Conservation (phyloP, 192 early-diverging fungal species). For the Coemansia sp. region DNA sequence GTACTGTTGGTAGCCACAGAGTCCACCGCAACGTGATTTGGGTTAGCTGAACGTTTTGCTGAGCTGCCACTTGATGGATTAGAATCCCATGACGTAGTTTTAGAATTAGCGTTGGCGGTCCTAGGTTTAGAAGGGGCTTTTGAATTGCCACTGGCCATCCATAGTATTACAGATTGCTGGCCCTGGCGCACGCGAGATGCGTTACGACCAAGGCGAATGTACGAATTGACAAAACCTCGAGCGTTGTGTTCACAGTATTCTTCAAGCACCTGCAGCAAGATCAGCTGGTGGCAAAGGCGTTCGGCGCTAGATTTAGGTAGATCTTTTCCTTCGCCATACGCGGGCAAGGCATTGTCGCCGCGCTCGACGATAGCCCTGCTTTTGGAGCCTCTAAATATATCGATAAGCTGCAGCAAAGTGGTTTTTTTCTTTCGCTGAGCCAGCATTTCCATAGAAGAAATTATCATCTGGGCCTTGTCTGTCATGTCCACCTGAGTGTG, state of each 20-base stretch:
- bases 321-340: constrained; percentile 59
- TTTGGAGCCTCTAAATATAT: constrained; percentile 74
- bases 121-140: constrained; percentile 8
- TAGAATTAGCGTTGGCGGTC: background rate
- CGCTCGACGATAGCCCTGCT: constrained; percentile 52
- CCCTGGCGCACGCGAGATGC: constrained; percentile 52
- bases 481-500: constrained; percentile 56
- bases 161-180: constrained; percentile 48
- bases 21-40: background rate
- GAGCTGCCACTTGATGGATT: constrained; percentile 1
- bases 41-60: constrained; percentile 1
- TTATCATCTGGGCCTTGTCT: constrained; percentile 50
- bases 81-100: constrained; percentile 4
- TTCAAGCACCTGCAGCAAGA: constrained; percentile 59
- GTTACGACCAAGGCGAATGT: constrained; percentile 58
- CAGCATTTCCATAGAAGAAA: constrained; percentile 53
- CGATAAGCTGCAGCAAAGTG: constrained; percentile 68
- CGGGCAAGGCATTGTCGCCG: constrained; percentile 53
- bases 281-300: constrained; percentile 69
- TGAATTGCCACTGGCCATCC: constrained; percentile 25
- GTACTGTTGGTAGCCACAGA: constrained; percentile 26
- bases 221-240: constrained; percentile 61
- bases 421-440: constrained; percentile 48
- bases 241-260: constrained; percentile 62
- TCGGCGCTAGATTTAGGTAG: constrained; percentile 61